These are phyloP conservation scores for Eleusine indica DNA, from an alignment of 176 grass and related monocot species.

Conservation along the genomic window DNA sequence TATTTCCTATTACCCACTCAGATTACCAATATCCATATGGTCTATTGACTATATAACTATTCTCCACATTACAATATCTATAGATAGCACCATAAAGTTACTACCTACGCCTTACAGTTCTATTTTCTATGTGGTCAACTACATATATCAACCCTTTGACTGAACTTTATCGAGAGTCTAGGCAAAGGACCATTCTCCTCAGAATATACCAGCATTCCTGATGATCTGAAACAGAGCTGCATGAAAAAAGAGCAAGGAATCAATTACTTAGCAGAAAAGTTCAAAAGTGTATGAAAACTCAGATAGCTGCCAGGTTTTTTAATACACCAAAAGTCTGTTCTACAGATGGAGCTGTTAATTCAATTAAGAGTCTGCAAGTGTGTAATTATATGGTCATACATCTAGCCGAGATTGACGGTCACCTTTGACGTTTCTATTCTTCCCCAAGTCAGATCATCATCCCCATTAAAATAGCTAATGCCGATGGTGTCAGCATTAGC, in stretches of 20 bases:
- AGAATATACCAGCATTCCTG: constrained; percentile 59
- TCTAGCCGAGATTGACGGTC: background rate
- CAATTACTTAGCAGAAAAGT: background rate
- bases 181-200: constrained; percentile 17
- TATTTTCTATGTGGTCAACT: constrained; percentile 34
- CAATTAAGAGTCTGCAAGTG: background rate
- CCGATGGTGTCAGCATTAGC: background rate
- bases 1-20: background rate
- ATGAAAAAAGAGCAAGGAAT: constrained; percentile 35
- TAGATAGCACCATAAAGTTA: constrained; percentile 31
- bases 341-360: background rate
- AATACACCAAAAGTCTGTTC: background rate
- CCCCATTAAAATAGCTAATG: constrained; percentile 22
- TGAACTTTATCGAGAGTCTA: constrained; percentile 6
- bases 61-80: constrained; percentile 28
- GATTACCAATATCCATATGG: constrained; percentile 23
- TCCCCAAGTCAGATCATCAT: background rate
- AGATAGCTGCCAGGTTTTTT: constrained; percentile 14
- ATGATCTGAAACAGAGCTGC: constrained; percentile 98
- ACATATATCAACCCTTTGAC: constrained; percentile 32
- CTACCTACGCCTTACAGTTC: constrained; percentile 32
- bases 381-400: background rate
- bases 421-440: background rate
- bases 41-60: constrained; percentile 24
- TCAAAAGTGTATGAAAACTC: background rate